phyloP scores from a whole-genome alignment of 768 basidiomycete genomes.

The Boletus pseudopeckii region DNA sequence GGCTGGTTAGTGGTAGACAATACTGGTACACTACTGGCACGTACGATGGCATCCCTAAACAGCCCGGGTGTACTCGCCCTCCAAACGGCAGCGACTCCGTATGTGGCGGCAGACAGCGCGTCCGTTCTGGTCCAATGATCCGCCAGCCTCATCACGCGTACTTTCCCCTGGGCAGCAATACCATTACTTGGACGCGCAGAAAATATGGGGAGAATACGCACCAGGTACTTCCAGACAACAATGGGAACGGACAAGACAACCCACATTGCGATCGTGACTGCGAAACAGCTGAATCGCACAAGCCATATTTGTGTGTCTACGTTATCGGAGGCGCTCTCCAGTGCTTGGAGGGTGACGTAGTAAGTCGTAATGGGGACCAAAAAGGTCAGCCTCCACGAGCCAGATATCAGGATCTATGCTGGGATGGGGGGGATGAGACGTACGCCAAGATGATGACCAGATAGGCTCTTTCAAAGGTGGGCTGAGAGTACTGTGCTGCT shows the following conservation, averaged over 20 bases:
- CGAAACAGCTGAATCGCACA: conserved; percentile 37
- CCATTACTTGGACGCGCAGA: not conserved
- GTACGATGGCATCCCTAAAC: conserved; percentile 36
- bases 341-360: conserved; percentile 27
- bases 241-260: conserved; percentile 41
- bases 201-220: conserved; percentile 21
- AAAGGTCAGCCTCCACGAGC: conserved; percentile 33
- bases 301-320: conserved; percentile 27
- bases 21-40: conserved; percentile 4
- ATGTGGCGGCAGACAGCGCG: conserved; percentile 22
- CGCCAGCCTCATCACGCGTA: conserved; percentile 36
- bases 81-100: conserved; percentile 37
- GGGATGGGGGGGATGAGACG: conserved; percentile 7
- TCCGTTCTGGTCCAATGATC: conserved; percentile 42
- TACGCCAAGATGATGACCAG: conserved; percentile 39
- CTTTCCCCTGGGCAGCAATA: conserved; percentile 37
- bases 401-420: not conserved
- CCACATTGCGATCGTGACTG: conserved; percentile 36
- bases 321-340: conserved; percentile 3
- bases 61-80: conserved; percentile 40
- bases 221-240: conserved; percentile 44
- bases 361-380: conserved; percentile 40
- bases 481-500: conserved; percentile 41
- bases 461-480: conserved; percentile 44
- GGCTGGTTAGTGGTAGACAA: not conserved